These are phyloP conservation scores for Cryptococcus maquisensis DNA, from an alignment of 1,284 basidiomycete species.

Conservation along the genomic window DNA sequence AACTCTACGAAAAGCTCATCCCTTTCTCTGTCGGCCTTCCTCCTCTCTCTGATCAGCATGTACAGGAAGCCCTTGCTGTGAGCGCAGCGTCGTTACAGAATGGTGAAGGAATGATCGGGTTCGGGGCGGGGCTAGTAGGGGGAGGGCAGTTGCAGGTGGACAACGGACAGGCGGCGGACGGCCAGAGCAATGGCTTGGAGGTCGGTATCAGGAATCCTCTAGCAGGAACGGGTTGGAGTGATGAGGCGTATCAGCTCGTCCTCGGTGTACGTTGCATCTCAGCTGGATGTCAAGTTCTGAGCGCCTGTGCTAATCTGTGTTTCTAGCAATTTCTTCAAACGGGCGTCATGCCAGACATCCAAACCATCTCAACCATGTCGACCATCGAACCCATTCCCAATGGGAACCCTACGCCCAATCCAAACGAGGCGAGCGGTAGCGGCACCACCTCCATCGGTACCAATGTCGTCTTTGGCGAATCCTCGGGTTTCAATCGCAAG, in stretches of 20 bases:
- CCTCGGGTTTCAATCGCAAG: conserved; percentile 23
- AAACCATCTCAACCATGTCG: conserved; percentile 1
- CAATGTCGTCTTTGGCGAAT: conserved; percentile 32
- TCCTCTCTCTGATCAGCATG: conserved; percentile 60
- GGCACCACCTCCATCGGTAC: conserved; percentile 29
- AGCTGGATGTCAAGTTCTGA: conserved; percentile 21
- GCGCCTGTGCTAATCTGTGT: not conserved
- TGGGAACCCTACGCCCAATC: not conserved
- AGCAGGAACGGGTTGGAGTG: conserved; percentile 43
- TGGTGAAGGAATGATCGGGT: conserved; percentile 14
- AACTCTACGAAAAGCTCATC: conserved; percentile 61
- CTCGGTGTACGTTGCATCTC: conserved; percentile 6
- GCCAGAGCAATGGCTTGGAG: conserved; percentile 1
- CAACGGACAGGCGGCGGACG: conserved; percentile 2
- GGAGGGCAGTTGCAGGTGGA: not conserved
- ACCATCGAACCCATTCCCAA: not conserved
- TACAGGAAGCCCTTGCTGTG: conserved; percentile 51
- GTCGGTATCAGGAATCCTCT: conserved; percentile 37
- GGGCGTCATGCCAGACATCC: conserved; percentile 29
- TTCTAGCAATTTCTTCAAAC: conserved; percentile 29
- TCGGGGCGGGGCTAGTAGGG: conserved; percentile 4
- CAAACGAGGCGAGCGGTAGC: conserved; percentile 2
- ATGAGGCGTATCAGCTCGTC: conserved; percentile 44
- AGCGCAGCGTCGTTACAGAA: conserved; percentile 25
- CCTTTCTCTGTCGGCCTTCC: conserved; percentile 69